Base-by-base conservation (phyloP, 371 early-diverging fungal species). In the Chytridiales sp. region DNA sequence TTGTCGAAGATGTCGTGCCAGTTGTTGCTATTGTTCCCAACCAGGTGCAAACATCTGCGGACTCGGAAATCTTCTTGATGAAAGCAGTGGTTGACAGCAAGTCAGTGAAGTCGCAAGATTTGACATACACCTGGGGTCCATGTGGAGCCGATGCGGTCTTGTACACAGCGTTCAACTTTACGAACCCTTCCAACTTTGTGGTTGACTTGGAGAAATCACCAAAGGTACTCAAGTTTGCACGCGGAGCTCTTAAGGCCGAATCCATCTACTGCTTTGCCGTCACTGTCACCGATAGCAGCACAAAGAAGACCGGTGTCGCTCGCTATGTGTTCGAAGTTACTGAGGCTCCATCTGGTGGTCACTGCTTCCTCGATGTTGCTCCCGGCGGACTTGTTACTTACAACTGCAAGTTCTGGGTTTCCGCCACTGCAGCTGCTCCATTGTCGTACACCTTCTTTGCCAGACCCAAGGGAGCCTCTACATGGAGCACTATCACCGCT, bases 101-200 rank as follows among this genome's bases (percentile, higher is more conserved):
- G 55, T 64, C 34, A 8, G 5, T 22, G 47, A n/a, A 47, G 2
- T 6, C 36, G 11, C 3, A 21, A n/a, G 46, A 62, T 15, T 48
- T 68, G 4, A 56, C 39, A 29, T 68, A 59, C 59, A 51, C 46
- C 8, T 68, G 68, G 68, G 43, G 52, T 22, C 27, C 19, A 32
- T 68, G 68, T 48, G n/a, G n/a, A n/a, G n/a, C n/a, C n/a, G 49
- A 43, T 11, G 49, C 43, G 44, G 6, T 46, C 19, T 21, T 11
- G 24, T 66, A 50, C 34, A 29, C 30, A 15, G 6, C 29, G 2
- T 9, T 67, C 32, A 40, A 67, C 56, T 67, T 67, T 38, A 35
- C 22, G n/a, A 43, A 51, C 31, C 31, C 58, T 4, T 29, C n/a
- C 47, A 62, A 54, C 52, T 59, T 64, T 21, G 17, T 57, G 29